Evolutionary conservation across 1,284 basidiomycete species (phyloP), one percentile per base, ranked within the genome.

Genomic region (Cutaneotrichosporon cyanovorans): DNA sequence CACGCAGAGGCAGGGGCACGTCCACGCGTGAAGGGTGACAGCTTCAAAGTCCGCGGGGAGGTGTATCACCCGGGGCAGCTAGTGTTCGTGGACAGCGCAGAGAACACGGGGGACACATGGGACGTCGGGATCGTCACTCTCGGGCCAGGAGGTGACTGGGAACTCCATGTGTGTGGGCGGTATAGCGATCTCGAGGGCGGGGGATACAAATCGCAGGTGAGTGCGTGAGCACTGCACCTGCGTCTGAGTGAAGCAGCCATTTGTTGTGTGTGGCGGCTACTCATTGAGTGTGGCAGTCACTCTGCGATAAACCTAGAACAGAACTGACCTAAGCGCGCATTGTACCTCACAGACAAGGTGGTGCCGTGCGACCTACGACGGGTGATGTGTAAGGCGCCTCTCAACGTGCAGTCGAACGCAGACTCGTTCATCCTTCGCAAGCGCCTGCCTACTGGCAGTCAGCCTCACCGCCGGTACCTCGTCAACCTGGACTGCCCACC

Each of bases 31-130:
- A 5, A 37, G 8, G n/a, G 14, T 14, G 10, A 10, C 22, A 11
- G 21, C 2, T 34, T 46, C n/a, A n/a, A 30, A 22, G 20, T 45
- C 10, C 23, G 40, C 16, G 50, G 46, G 3, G 31, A 41, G 12
- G 11, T 5, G 4, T 54, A 46, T 22, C 62, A 63, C 25, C 3
- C 25, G 3, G 25, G 45, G 36, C 59, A 65, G 39, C 46, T 53
- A 16, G 52, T 58, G 18, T 53, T 55, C 20, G 19, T 62, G 16
- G 57, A 55, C 21, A 8, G 4, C 8, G 36, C 42, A 14, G 18
- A 19, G 14, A n/a, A 40, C 11, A 28, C 47, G 6, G 57, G 57
- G 2, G 18, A 40, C 11, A 19, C 50, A 2, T 60, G 53, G 48
- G 22, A 21, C 2, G 43, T 57, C 6, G 60, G 56, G 3, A 45